These are phyloP conservation scores for Bromus sterilis DNA, from an alignment of 176 grass and related monocot genomes.

Conservation along the genomic window DNA sequence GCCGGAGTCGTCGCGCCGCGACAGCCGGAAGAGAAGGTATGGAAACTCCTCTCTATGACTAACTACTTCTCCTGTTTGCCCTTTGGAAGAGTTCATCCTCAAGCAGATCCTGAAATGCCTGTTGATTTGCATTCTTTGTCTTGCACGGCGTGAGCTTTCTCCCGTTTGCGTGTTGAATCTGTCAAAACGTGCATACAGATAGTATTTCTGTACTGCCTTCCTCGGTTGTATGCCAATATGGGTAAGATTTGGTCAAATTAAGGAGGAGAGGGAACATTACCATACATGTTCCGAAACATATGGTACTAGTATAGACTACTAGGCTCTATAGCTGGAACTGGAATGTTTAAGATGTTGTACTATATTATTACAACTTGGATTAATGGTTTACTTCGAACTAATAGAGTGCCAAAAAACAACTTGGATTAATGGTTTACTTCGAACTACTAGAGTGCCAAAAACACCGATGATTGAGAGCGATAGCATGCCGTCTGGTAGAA, in stretches of 20 bases:
- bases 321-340: constrained; percentile 3
- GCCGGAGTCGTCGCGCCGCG: constrained; percentile 22
- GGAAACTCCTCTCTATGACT: background rate
- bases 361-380: constrained; percentile 5
- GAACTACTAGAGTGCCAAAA: background rate
- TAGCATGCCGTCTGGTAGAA: background rate
- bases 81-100: background rate
- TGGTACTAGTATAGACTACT: background rate
- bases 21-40: constrained; percentile 39
- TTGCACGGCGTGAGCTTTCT: background rate
- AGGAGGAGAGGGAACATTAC: constrained; percentile 5
- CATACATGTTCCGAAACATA: background rate
- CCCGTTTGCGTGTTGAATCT: background rate
- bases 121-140: background rate
- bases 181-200: background rate
- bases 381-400: background rate
- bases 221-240: background rate
- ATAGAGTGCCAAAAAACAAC: background rate
- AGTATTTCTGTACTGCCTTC: background rate
- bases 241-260: background rate
- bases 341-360: background rate
- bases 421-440: background rate
- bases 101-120: constrained; percentile 4
- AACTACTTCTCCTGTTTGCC: background rate
- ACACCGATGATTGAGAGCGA: background rate